A percentile compares a stretch with the other conserved stretches of the same genome.
Evolutionary conservation across 2,329 filamentous ascomycete species (phyloP).

Genomic region (Xylariomycetidae sp.): DNA sequence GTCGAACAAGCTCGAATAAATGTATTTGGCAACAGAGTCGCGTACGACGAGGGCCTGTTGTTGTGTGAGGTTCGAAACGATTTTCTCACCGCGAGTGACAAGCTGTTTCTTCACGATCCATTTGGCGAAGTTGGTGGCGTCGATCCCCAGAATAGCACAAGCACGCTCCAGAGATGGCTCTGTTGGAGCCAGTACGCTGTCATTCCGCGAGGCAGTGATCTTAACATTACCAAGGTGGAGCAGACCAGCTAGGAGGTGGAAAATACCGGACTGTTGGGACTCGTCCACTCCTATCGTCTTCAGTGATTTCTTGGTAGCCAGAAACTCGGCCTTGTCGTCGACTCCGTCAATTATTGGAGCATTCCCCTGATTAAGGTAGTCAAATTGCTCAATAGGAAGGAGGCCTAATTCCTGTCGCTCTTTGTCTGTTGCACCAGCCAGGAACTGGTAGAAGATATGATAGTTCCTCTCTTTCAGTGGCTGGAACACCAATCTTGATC

Average conservation of each 20-base stretch:
- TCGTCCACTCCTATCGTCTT: constrained; percentile 79
- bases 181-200: constrained; percentile 73
- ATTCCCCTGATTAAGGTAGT: constrained; percentile 94
- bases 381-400: constrained; percentile 81
- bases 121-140: constrained; percentile 81
- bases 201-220: constrained; percentile 83
- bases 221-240: constrained; percentile 95
- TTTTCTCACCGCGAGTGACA: constrained; percentile 93
- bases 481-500: constrained; percentile 94
- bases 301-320: constrained; percentile 80
- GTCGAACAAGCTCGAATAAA: constrained; percentile 97
- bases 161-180: constrained; percentile 82
- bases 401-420: constrained; percentile 78
- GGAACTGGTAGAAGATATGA: constrained; percentile 97
- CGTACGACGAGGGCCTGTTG: constrained; percentile 91
- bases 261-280: constrained; percentile 76
- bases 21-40: constrained; percentile 97
- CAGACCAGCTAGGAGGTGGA: constrained; percentile 83
- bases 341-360: constrained; percentile 89
- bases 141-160: constrained; percentile 80
- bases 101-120: constrained; percentile 99
- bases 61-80: constrained; percentile 89
- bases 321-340: constrained; percentile 91
- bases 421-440: constrained; percentile 82
- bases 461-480: constrained; percentile 97